Evolutionary conservation across 257 asterid genomes (phyloP), one percentile per base, ranked within the genome.

Genomic region (Jaltomata sinuosa): DNA sequence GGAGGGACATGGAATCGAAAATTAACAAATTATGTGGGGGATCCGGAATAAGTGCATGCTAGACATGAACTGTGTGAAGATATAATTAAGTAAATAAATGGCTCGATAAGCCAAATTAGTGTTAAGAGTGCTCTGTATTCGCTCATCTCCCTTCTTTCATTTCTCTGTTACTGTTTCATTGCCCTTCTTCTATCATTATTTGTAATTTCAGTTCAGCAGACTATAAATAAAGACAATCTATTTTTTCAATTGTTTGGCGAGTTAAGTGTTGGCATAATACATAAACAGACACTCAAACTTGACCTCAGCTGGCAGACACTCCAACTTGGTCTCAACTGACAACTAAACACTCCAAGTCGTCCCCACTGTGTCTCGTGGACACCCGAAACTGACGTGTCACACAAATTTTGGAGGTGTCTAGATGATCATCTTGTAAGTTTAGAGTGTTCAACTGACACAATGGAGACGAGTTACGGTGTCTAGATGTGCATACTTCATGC

Each of bases 311-410:
- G 32, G 1, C 67, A 59, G 1, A 27, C 36, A 62, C 10, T 27
- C 10, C 6, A 59, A 25, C 8, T 1, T 59, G 3, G 0, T 11
- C 67, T 22, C 32, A 59, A 4, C 67, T 1, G 32, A 0, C 32
- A 59, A 21, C 15, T 59, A 10, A 59, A 59, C 42, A 38, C 42
- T 32, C 67, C 25, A 25, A 61, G 6, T 62, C 0, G 5, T 62
- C 1, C 19, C 4, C 21, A 62, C 3, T 25, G 5, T 59, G 34
- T 25, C 68, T 22, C 3, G 36, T 62, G 19, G 69, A 62, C 3
- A 61, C 4, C 2, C 1, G 0, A 25, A 5, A 1, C 42, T 61
- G 0, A 11, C 1, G 1, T 27, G 10, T 11, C 36, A 61, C 0
- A 22, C 5, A 61, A 0, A 25, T 61, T 61, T 61, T 61, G 10